phyloP scores from a whole-genome alignment of 805 yeast genomes.

The Candida khao-thaluensis region DNA sequence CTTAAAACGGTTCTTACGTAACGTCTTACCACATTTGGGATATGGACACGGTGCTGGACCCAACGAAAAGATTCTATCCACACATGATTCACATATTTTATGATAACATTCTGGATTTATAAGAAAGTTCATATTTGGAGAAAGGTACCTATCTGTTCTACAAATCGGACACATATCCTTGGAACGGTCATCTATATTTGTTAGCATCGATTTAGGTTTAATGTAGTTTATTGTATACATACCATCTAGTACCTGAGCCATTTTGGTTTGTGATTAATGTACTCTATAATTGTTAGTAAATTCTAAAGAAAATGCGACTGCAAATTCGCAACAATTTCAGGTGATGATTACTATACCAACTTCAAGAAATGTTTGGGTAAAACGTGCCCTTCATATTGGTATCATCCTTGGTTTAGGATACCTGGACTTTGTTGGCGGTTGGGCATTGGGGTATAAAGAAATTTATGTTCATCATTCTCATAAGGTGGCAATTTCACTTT shows the following conservation, averaged over 20 bases:
- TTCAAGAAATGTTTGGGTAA: constrained; percentile 3
- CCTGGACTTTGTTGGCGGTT: constrained; percentile 43
- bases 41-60: constrained; percentile 99
- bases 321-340: constrained; percentile 3
- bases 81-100: constrained; percentile 95
- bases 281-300: not conserved
- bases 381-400: constrained; percentile 24
- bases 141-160: constrained; percentile 88
- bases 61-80: constrained; percentile 85
- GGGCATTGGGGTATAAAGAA: constrained; percentile 44
- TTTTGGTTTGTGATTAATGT: not conserved
- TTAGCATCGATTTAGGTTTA: constrained; percentile 9
- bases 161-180: constrained; percentile 96
- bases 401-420: constrained; percentile 36
- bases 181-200: constrained; percentile 47
- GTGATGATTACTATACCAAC: not conserved
- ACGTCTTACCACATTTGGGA: constrained; percentile 80
- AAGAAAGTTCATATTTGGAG: constrained; percentile 88
- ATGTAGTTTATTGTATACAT: constrained; percentile 1
- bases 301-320: not conserved
- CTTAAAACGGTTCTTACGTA: constrained; percentile 87
- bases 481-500: constrained; percentile 35
- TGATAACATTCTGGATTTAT: constrained; percentile 98
- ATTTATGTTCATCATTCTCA: constrained; percentile 28
- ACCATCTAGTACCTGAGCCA: constrained; percentile 5